Evolutionary conservation across 768 basidiomycete genomes (phyloP).

Genomic region (Calocera viscosa): DNA sequence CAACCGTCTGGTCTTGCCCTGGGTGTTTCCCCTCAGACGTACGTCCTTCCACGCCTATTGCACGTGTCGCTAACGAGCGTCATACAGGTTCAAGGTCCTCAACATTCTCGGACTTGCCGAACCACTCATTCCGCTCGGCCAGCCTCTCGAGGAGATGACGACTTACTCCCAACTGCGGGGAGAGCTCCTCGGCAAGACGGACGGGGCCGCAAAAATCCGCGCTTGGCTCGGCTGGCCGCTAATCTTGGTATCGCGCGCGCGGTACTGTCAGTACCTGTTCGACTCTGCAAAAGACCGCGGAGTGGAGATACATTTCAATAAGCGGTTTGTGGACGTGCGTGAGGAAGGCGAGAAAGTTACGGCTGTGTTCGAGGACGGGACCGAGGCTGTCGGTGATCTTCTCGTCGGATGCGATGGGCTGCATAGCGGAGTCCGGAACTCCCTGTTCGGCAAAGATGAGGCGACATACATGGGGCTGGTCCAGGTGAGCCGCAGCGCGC

Average conservation of each 20-base stretch:
- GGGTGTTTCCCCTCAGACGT: neutral
- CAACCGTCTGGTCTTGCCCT: neutral
- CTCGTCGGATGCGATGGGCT: constrained; percentile 37
- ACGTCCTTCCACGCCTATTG: neutral
- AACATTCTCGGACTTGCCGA: neutral
- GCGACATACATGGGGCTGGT: constrained; percentile 31
- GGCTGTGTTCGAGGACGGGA: constrained; percentile 30
- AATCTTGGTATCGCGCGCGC: neutral
- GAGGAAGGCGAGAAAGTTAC: constrained; percentile 24
- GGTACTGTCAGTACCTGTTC: constrained; percentile 19
- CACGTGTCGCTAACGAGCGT: neutral
- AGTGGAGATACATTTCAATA: constrained; percentile 29
- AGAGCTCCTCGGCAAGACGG: neutral
- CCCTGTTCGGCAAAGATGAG: constrained; percentile 30
- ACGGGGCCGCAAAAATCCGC: neutral
- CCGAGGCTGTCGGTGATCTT: constrained; percentile 28
- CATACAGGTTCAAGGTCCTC: neutral
- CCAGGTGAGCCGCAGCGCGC: constrained; percentile 23
- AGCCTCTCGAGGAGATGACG: neutral
- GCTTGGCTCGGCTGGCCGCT: neutral
- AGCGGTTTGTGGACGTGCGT: constrained; percentile 26
- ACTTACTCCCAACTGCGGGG: neutral
- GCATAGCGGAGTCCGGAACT: constrained; percentile 31
- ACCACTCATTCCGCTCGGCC: neutral
- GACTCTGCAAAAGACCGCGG: constrained; percentile 26